Percentiles rank a stretch among this genome's conserved stretches.
These are phyloP conservation scores for Gastrolobium villosum DNA, from an alignment of 306 rosid genomes.

Conservation along the genomic window DNA sequence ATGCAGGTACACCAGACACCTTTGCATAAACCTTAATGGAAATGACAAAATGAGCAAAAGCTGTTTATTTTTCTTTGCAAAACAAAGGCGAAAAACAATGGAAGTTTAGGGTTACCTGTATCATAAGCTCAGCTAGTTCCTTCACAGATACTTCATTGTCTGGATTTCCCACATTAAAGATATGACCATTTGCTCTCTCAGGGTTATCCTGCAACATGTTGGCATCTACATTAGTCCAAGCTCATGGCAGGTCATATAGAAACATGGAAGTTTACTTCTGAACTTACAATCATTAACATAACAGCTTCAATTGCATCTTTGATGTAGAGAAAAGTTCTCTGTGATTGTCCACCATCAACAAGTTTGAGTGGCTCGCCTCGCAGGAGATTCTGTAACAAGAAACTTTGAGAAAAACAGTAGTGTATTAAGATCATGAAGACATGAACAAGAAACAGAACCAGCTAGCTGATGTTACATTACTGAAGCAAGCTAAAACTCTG, in stretches of 20 bases:
- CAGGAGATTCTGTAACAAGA: conserved; percentile 76
- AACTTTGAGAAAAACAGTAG: conserved; percentile 40
- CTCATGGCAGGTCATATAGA: neutral
- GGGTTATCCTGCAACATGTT: conserved; percentile 77
- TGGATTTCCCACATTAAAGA: conserved; percentile 91
- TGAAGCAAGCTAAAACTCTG: conserved; percentile 89
- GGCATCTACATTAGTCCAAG: conserved; percentile 35
- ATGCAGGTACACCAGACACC: conserved; percentile 71
- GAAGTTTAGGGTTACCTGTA: conserved; percentile 56
- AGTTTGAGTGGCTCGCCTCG: conserved; percentile 91
- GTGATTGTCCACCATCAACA: conserved; percentile 84
- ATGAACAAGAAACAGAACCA: conserved; percentile 31
- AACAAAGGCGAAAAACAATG: conserved; percentile 1
- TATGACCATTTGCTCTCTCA: conserved; percentile 78
- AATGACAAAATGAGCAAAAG: conserved; percentile 6
- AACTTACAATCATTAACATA: conserved; percentile 82
- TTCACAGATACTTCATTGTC: conserved; percentile 84
- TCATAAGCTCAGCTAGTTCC: conserved; percentile 90
- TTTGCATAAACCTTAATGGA: conserved; percentile 70
- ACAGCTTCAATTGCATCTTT: conserved; percentile 93
- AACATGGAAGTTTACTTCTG: neutral
- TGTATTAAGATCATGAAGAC: conserved; percentile 3
- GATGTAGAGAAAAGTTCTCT: conserved; percentile 79
- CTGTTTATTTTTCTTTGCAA: neutral
- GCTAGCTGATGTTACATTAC: conserved; percentile 60